Percentiles rank a stretch among this genome's conserved stretches.
These are phyloP conservation scores for Leishmania aethiopica DNA, from an alignment of 208 protist species.

Conservation along the genomic window DNA sequence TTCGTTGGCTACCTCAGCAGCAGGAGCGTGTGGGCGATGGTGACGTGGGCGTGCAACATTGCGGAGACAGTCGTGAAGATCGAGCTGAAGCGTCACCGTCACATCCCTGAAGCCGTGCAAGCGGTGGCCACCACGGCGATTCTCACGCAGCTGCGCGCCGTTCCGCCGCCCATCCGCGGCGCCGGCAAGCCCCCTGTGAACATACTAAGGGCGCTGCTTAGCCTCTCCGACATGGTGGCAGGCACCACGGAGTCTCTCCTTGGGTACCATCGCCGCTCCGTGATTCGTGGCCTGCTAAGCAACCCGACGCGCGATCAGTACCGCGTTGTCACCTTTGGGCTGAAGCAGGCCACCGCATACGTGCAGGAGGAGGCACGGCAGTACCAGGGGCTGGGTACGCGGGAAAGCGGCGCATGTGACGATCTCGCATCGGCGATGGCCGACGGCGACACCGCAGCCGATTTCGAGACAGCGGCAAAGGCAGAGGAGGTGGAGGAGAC, in stretches of 20 bases:
- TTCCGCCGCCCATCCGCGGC: constrained; percentile 31
- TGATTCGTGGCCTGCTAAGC: constrained; percentile 46
- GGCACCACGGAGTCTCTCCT: constrained; percentile 47
- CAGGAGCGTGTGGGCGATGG: constrained; percentile 67
- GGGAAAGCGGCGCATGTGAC: background rate
- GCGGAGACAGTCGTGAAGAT: constrained; percentile 63
- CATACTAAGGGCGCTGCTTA: constrained; percentile 36
- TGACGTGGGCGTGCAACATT: constrained; percentile 61
- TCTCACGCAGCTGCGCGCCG: constrained; percentile 64
- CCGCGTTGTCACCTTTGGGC: constrained; percentile 57
- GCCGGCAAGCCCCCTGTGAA: constrained; percentile 26
- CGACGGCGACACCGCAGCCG: constrained; percentile 5
- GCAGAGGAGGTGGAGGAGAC: constrained; percentile 3
- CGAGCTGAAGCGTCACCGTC: constrained; percentile 42
- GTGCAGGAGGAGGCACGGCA: constrained; percentile 47
- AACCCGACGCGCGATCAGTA: constrained; percentile 58
- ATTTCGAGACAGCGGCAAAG: background rate
- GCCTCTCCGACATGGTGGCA: constrained; percentile 59
- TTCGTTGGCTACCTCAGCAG: constrained; percentile 65
- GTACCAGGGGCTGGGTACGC: constrained; percentile 11
- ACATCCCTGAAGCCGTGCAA: constrained; percentile 34
- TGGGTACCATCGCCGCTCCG: constrained; percentile 52
- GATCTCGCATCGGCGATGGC: background rate
- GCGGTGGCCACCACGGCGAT: constrained; percentile 44
- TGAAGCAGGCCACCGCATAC: constrained; percentile 75